Conservation (phyloP, 148 eudicot genomes). For the Camellia granthamiana region DNA sequence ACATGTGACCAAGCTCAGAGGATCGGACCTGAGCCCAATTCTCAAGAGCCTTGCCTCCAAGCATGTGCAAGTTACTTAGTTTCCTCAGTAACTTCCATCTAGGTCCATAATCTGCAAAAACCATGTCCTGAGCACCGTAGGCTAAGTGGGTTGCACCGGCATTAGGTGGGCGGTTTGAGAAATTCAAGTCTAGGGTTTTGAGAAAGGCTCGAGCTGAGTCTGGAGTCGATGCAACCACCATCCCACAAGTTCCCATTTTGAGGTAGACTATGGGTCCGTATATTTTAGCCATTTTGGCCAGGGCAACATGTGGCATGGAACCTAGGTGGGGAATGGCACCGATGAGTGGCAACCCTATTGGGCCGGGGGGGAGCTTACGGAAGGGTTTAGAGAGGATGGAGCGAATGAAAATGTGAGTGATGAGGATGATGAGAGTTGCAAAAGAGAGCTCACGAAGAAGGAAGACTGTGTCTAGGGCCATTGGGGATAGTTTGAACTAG, state of each 20-base stretch:
- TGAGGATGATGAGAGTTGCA: background rate
- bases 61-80: constrained; percentile 27
- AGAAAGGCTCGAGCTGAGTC: constrained; percentile 25
- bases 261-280: constrained; percentile 36
- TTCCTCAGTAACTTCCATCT: constrained; percentile 27
- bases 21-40: constrained; percentile 17
- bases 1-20: constrained; percentile 16
- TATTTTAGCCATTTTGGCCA: constrained; percentile 30
- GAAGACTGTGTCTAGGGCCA: constrained; percentile 15
- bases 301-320: constrained; percentile 28
- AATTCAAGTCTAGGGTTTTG: constrained; percentile 25
- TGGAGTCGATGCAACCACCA: constrained; percentile 33
- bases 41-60: constrained; percentile 26
- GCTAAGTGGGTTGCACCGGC: constrained; percentile 28
- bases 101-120: constrained; percentile 27
- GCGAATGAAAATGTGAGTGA: background rate
- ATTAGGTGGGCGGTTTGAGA: constrained; percentile 28
- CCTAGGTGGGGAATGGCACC: constrained; percentile 31
- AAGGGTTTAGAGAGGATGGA: background rate
- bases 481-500: background rate
- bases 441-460: background rate
- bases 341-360: constrained; percentile 24
- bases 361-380: constrained; percentile 18
- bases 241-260: constrained; percentile 23
- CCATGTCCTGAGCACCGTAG: constrained; percentile 28